phyloP scores from a whole-genome alignment of 768 basidiomycete genomes.

The Thelephora aurantiotincta region DNA sequence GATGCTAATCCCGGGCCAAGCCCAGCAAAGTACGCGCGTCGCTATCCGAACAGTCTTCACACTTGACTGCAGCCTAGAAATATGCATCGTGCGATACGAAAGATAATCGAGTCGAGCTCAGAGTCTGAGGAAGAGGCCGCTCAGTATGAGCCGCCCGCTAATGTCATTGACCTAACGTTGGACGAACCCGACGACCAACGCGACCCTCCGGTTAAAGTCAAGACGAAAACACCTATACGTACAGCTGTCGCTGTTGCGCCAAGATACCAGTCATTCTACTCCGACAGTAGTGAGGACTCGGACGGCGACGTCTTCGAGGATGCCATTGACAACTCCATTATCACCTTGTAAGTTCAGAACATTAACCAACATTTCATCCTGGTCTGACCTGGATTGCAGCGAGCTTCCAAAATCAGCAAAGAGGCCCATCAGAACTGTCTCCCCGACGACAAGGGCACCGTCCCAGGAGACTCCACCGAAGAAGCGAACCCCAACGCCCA shows the following conservation, averaged over 20 bases:
- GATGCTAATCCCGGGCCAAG: neutral
- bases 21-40: neutral
- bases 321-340: slow-evolving; percentile 14
- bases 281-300: slow-evolving; percentile 15
- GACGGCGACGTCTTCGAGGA: slow-evolving; percentile 13
- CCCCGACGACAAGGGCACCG: neutral
- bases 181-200: neutral
- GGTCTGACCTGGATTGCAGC: slow-evolving; percentile 16
- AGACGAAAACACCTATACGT: neutral
- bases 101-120: slow-evolving; percentile 3
- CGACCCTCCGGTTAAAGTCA: neutral
- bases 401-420: slow-evolving; percentile 30
- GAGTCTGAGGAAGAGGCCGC: neutral
- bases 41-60: neutral
- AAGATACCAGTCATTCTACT: neutral
- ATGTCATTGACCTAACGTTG: neutral
- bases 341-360: slow-evolving; percentile 22
- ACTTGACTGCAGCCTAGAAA: neutral
- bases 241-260: too few species aligned
- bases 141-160: neutral
- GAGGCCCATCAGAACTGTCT: neutral
- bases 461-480: neutral
- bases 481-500: neutral
- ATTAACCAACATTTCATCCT: slow-evolving; percentile 1
- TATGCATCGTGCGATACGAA: neutral